Base-by-base conservation (phyloP, 495 filamentous ascomycete genomes). In the Lindgomyces ingoldianus region DNA sequence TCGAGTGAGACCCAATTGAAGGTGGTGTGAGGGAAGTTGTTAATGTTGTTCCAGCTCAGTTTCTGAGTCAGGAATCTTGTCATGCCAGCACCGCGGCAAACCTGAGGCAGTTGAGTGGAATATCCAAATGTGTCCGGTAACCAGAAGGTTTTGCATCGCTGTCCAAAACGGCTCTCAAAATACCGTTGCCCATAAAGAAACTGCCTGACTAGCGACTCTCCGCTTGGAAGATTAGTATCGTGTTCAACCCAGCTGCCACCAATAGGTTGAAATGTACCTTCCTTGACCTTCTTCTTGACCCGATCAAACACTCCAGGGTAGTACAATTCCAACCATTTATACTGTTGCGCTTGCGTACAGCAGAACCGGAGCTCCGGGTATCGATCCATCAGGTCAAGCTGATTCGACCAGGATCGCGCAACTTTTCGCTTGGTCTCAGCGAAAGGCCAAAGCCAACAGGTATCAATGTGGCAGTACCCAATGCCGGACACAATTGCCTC, bases 201-300 rank as follows among this genome's bases (percentile, higher is more conserved):
- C 71, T 98, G 94, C n/a, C 94, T 85, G 52, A 93, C 87, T 22
- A 98, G 81, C 4, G 93, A 96, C 75, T 98, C 94, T 39, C 94
- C 94, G 65, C 91, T 91, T 0, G 94, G 94, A 81, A 98, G 81
- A 74, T 98, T 98, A 41, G 94, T 98, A 71, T 98, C 94, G 72
- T 98, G 94, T 70, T 98, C 94, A 18, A 98, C 94, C 94, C 94
- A 98, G 75, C 92, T 96, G 44, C 94, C 94, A 58, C 94, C 94
- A 70, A 98, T 90, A 12, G 91, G 91, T 64, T 96, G 92, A 74
- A 98, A 98, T 44, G 83, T 88, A 44, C 91, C 93, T 56, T 93
- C 85, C 70, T 91, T 91, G 36, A 98, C 89, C 79, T 96, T 94
- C 33, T 81, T 76, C 75, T 95, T 96, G 55, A 98, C 93, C 16